phyloP scores from a whole-genome alignment of 345 rosid genomes.

The Nasturtium officinale region DNA sequence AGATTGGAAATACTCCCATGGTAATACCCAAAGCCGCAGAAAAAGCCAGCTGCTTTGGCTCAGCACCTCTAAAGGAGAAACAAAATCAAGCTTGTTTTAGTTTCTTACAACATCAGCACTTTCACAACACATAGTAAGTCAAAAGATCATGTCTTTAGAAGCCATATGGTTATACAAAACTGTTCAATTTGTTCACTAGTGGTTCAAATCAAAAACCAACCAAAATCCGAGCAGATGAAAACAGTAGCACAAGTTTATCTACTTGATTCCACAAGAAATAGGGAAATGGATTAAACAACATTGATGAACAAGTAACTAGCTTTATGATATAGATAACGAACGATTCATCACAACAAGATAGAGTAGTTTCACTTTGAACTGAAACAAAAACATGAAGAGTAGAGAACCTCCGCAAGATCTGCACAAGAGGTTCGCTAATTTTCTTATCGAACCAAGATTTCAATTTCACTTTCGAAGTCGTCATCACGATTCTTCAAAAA shows the following conservation, averaged over 20 bases:
- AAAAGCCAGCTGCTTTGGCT: conserved; percentile 86
- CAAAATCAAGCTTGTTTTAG: conserved; percentile 3
- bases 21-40: conserved; percentile 90
- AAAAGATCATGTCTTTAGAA: neutral
- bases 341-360: neutral
- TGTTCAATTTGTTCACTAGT: neutral
- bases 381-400: neutral
- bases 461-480: conserved; percentile 39
- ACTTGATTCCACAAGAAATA: neutral
- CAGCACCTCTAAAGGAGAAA: conserved; percentile 61
- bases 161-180: neutral
- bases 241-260: conserved; percentile 4
- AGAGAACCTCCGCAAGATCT: conserved; percentile 68
- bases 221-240: neutral
- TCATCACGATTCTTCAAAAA: conserved; percentile 40
- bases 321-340: neutral
- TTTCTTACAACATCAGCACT: conserved; percentile 4
- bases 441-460: conserved; percentile 57
- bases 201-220: neutral
- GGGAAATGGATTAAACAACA: neutral
- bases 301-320: neutral
- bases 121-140: neutral
- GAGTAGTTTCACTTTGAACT: neutral
- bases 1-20: conserved; percentile 86
- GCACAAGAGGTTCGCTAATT: conserved; percentile 71